Evolutionary conservation across 805 yeast genomes (phyloP).

Genomic region (Maudiozyma turicensis): DNA sequence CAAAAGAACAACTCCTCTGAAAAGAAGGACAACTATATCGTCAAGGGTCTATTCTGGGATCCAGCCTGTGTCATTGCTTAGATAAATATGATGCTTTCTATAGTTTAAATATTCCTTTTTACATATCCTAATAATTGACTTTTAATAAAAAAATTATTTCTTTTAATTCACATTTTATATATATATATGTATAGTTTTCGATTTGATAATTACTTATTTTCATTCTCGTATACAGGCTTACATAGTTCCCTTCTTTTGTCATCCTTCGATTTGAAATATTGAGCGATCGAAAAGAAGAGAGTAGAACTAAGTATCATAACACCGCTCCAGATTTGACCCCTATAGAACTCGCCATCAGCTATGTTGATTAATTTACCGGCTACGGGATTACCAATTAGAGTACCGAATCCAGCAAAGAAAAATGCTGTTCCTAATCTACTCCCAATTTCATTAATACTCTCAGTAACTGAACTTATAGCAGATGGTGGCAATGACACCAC

Average conservation of each 20-base stretch:
- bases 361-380: neutral
- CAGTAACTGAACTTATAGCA: neutral
- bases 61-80: constrained; percentile 21
- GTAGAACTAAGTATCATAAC: neutral
- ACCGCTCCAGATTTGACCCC: neutral
- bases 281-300: neutral
- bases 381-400: neutral
- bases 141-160: too few species aligned
- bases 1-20: constrained; percentile 19
- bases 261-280: neutral
- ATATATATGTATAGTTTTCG: neutral
- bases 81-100: neutral
- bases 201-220: neutral
- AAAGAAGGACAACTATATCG: constrained; percentile 20
- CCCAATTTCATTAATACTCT: neutral
- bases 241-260: neutral
- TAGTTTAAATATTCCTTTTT: neutral
- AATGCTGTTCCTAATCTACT: neutral
- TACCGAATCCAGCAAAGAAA: neutral
- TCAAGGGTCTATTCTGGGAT: constrained; percentile 15
- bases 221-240: neutral
- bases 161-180: neutral
- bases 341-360: neutral
- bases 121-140: neutral
- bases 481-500: constrained; percentile 1